Evolutionary conservation across 176 grass and related monocot species (phyloP).

Genomic region (Poa annua): DNA sequence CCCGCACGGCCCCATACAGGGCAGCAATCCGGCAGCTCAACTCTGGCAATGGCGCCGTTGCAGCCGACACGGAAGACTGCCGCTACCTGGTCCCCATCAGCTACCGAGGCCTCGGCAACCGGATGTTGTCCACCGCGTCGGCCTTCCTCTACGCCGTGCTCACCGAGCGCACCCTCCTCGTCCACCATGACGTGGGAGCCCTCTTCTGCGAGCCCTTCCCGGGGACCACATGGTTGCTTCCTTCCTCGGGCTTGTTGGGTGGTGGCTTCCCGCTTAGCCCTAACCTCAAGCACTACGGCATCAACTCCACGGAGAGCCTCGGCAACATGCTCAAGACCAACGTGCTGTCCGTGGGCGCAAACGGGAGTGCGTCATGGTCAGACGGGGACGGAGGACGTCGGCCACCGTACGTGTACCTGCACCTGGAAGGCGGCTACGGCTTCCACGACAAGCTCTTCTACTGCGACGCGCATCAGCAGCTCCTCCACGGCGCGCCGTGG

Average conservation of each 20-base stretch:
- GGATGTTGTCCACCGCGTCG: slow-evolving; percentile 44
- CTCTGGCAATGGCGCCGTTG: neutral
- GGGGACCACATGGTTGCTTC: slow-evolving; percentile 64
- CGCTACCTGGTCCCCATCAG: slow-evolving; percentile 66
- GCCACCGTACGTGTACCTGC: slow-evolving; percentile 62
- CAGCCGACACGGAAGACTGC: slow-evolving; percentile 22
- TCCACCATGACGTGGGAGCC: neutral
- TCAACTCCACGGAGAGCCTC: neutral
- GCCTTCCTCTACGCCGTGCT: slow-evolving; percentile 17
- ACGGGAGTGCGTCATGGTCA: neutral
- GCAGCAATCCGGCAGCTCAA: slow-evolving; percentile 41
- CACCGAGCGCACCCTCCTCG: neutral
- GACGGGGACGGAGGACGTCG: neutral
- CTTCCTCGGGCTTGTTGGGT: slow-evolving; percentile 13
- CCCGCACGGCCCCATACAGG: slow-evolving; percentile 50
- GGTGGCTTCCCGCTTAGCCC: slow-evolving; percentile 31
- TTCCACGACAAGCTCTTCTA: slow-evolving; percentile 73
- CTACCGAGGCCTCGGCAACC: slow-evolving; percentile 73
- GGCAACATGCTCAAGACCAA: slow-evolving; percentile 1
- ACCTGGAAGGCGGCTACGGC: slow-evolving; percentile 50
- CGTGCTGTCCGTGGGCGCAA: neutral
- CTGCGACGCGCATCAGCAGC: slow-evolving; percentile 60
- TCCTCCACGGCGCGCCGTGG: slow-evolving; percentile 48
- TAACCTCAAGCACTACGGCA: slow-evolving; percentile 21
- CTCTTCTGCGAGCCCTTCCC: slow-evolving; percentile 24